A percentile compares a stretch with the other conserved stretches of the same genome.
Conservation (phyloP, 805 yeast species). For the Yarrowia sp. region DNA sequence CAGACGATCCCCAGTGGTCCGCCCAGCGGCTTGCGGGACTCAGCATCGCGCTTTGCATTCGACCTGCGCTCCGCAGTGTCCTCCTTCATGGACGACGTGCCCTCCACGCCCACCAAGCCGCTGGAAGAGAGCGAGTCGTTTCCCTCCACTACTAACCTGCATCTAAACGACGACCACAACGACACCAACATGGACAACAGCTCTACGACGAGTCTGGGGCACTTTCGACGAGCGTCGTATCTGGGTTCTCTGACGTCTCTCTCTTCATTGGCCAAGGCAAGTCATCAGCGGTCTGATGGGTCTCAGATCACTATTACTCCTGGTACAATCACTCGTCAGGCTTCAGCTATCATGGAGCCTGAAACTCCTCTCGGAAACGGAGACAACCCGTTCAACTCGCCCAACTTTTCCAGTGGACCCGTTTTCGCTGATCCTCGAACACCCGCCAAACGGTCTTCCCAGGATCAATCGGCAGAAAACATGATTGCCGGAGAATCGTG, state of each 20-base stretch:
- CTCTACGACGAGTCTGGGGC: neutral
- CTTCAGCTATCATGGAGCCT: slow-evolving; percentile 1
- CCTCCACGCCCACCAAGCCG: slow-evolving; percentile 14
- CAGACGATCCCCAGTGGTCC: neutral
- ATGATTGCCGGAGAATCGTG: slow-evolving; percentile 32
- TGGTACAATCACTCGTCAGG: neutral
- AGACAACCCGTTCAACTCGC: slow-evolving; percentile 18
- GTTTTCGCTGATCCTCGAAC: slow-evolving; percentile 25
- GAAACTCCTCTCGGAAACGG: slow-evolving; percentile 4
- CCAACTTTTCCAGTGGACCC: slow-evolving; percentile 6
- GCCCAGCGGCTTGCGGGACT: slow-evolving; percentile 17
- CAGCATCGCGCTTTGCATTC: slow-evolving; percentile 10
- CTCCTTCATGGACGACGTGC: slow-evolving; percentile 21
- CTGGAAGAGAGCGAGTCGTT: slow-evolving; percentile 11
- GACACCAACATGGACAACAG: neutral
- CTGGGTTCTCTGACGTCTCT: slow-evolving; percentile 10
- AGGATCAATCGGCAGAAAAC: slow-evolving; percentile 25
- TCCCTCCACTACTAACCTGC: neutral
- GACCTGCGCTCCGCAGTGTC: slow-evolving; percentile 18
- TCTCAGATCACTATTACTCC: slow-evolving; percentile 25
- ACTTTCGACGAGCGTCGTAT: neutral
- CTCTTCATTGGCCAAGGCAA: slow-evolving; percentile 3
- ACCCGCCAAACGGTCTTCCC: slow-evolving; percentile 4
- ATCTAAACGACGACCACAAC: neutral
- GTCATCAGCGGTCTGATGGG: slow-evolving; percentile 18